Percentiles rank a stretch among this genome's conserved stretches.
Evolutionary conservation across 1,284 basidiomycete species (phyloP).

Genomic region (Fomitopsis palustris): DNA sequence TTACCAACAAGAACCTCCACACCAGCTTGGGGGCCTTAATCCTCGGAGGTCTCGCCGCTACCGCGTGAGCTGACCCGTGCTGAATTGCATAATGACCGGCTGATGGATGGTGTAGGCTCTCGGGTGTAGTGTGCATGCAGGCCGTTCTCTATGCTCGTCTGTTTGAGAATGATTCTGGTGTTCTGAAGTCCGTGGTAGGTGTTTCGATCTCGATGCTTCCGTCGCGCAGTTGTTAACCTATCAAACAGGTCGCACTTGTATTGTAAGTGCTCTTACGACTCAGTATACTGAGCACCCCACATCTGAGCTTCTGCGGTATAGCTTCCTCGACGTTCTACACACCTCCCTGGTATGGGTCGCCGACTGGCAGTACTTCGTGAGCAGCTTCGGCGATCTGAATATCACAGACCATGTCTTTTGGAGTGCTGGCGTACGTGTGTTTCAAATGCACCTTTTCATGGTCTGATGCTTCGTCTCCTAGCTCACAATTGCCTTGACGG

Average conservation of each 20-base stretch:
- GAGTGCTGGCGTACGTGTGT: constrained; percentile 15
- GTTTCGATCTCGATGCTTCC: neutral
- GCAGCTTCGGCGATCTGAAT: constrained; percentile 15
- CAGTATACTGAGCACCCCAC: neutral
- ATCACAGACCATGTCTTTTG: constrained; percentile 23
- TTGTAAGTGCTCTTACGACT: constrained; percentile 16
- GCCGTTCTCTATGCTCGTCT: constrained; percentile 8
- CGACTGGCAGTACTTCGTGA: constrained; percentile 21
- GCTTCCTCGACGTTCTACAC: constrained; percentile 23
- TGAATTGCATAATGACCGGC: neutral
- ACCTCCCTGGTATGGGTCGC: constrained; percentile 20
- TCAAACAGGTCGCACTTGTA: constrained; percentile 16
- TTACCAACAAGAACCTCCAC: constrained; percentile 11
- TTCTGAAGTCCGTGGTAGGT: constrained; percentile 23
- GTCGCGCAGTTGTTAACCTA: neutral
- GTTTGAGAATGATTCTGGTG: constrained; percentile 14
- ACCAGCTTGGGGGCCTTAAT: constrained; percentile 22
- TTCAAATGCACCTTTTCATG: neutral
- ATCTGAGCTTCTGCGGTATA: neutral
- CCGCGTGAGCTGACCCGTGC: constrained; percentile 12
- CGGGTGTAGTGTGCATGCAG: constrained; percentile 19
- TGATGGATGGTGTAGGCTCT: constrained; percentile 15
- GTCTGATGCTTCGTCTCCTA: neutral
- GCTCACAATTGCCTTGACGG: constrained; percentile 22
- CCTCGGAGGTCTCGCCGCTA: constrained; percentile 19